Evolutionary conservation across 208 protist genomes (phyloP), one percentile per base, ranked within the genome.

Genomic region (Wallacemonas collosoma): DNA sequence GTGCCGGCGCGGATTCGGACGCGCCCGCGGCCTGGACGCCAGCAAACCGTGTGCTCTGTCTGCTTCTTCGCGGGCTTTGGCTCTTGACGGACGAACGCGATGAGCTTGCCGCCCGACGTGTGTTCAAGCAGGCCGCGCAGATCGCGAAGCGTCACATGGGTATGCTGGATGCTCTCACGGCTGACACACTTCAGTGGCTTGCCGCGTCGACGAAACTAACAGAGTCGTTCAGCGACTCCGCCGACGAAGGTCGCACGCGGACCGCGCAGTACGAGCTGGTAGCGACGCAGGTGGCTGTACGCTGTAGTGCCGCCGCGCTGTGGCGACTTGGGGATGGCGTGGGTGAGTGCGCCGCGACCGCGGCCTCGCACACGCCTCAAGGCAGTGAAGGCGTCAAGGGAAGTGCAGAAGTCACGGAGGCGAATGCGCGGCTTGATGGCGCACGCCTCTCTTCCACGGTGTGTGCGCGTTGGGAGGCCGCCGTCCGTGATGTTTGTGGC

Each of bases 1-100:
- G 26, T 26, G 26, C 26, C 26, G 26, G 26, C 26, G 26, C 26
- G 26, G 26, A 26, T 26, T 26, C 26, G 26, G 26, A 26, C 26
- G 26, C 26, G n/a, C 61, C 26, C 48, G 39, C 69, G 6, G 74
- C 75, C 43, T 87, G 82, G 82, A 84, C 82, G 7, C 74, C 77
- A 44, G 62, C 65, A 40, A 91, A 89, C 63, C 47, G 71, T 11
- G 57, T 75, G 4, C 70, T 88, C 15, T 75, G 84, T 41, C 79
- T 75, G 26, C 77, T 89, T 3, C 75, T 92, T 9, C 79, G 73
- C 38, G 84, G 83, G 9, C 53, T 78, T 1, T 44, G 65, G 55
- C 61, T 76, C 36, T 66, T 89, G 11, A 74, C 56, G 14, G 82
- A 84, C 39, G 82, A 85, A 54, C 75, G 69, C 43, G 87, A 92